Conservation (phyloP, 257 asterid genomes). For the Lantana camara region DNA sequence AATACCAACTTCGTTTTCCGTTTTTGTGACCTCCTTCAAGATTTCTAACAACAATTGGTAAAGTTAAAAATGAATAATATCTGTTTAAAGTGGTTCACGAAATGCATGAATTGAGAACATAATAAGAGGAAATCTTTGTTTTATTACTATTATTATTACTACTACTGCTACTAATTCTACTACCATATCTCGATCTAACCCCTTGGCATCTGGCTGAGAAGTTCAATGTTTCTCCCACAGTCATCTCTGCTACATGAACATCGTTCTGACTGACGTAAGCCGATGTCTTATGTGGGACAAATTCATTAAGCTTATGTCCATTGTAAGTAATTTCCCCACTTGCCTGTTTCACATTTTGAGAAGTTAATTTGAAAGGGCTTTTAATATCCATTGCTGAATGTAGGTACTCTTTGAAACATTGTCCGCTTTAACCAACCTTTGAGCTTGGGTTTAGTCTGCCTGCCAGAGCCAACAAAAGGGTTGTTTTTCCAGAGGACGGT, state of each 20-base stretch:
- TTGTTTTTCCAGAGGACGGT: slow-evolving; percentile 75
- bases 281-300: slow-evolving; percentile 85
- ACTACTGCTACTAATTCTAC: no score
- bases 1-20: slow-evolving; percentile 74
- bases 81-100: no score
- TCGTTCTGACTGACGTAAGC: slow-evolving; percentile 97
- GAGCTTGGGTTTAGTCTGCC: slow-evolving; percentile 61
- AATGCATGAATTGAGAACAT: not conserved
- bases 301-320: slow-evolving; percentile 71
- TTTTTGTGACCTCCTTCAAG: slow-evolving; percentile 65
- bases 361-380: not conserved
- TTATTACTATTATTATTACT: no score
- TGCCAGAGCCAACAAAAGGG: slow-evolving; percentile 68
- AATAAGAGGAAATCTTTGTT: not conserved
- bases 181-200: slow-evolving; percentile 88
- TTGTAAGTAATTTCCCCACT: slow-evolving; percentile 81
- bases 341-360: slow-evolving; percentile 43
- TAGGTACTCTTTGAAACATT: not conserved
- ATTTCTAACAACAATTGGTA: slow-evolving; percentile 41
- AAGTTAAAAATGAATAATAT: not conserved
- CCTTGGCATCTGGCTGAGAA: slow-evolving; percentile 96
- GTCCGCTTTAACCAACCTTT: slow-evolving; percentile 43
- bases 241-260: slow-evolving; percentile 93
- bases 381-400: not conserved
- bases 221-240: slow-evolving; percentile 89